Percentiles rank a stretch among this genome's conserved stretches.
phyloP scores from a whole-genome alignment of 495 filamentous ascomycete species.

The Neurospora cerealis region DNA sequence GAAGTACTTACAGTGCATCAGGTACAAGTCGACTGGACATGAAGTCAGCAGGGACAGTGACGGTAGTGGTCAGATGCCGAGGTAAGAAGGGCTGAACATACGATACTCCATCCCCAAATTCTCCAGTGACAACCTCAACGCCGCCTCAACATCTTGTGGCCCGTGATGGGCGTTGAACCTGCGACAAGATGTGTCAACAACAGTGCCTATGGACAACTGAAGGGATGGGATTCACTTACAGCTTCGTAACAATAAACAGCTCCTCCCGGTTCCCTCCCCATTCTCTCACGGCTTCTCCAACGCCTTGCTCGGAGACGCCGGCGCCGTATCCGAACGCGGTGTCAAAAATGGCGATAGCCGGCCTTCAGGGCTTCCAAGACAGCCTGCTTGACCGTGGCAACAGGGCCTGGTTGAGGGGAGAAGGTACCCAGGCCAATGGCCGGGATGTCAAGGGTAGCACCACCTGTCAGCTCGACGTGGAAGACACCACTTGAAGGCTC shows the following conservation, averaged over 20 bases:
- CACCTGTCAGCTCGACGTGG: neutral
- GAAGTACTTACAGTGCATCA: slow-evolving; percentile 24
- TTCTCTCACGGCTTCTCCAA: slow-evolving; percentile 31
- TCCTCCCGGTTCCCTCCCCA: slow-evolving; percentile 23
- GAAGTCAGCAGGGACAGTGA: neutral
- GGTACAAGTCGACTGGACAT: slow-evolving; percentile 23
- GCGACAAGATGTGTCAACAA: neutral
- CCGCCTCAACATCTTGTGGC: slow-evolving; percentile 20
- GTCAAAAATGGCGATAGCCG: slow-evolving; percentile 34
- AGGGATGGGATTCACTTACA: slow-evolving; percentile 7
- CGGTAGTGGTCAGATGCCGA: too few relatives aligned
- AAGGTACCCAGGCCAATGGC: slow-evolving; percentile 23
- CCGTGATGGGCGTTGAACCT: slow-evolving; percentile 19
- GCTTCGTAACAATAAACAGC: slow-evolving; percentile 31
- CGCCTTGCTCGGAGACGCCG: slow-evolving; percentile 25
- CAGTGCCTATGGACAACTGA: neutral
- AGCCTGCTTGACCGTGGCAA: slow-evolving; percentile 22
- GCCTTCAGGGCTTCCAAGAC: slow-evolving; percentile 22
- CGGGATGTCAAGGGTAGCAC: slow-evolving; percentile 9
- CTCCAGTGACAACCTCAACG: slow-evolving; percentile 14
- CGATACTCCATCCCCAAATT: slow-evolving; percentile 21
- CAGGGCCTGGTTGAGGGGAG: slow-evolving; percentile 12
- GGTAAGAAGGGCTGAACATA: neutral
- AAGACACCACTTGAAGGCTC: neutral
- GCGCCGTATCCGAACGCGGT: slow-evolving; percentile 26